These are phyloP conservation scores for Cladophialophora psammophila DNA, from an alignment of 2,329 filamentous ascomycete genomes.

Conservation along the genomic window DNA sequence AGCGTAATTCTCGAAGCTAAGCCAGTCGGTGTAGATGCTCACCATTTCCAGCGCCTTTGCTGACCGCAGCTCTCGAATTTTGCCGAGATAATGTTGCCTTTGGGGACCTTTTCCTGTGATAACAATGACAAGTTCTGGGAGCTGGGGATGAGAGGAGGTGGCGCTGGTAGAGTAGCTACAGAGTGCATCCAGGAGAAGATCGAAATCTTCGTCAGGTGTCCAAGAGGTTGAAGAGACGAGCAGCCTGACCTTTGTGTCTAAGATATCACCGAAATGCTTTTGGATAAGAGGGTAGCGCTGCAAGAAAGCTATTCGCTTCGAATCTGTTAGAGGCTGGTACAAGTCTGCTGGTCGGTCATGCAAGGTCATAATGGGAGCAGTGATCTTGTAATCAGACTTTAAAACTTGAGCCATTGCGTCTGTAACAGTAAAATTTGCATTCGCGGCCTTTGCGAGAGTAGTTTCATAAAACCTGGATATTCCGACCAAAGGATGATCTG, in stretches of 20 bases:
- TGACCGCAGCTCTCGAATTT: conserved; percentile 68
- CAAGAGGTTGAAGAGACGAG: conserved; percentile 95
- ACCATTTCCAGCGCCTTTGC: conserved; percentile 72
- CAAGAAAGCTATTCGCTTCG: conserved; percentile 67
- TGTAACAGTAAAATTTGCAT: conserved; percentile 85
- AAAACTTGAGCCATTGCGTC: conserved; percentile 84
- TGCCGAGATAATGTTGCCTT: conserved; percentile 73
- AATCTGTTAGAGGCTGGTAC: conserved; percentile 72
- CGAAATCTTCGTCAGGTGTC: conserved; percentile 97
- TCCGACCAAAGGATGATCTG: conserved; percentile 75
- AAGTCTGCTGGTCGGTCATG: conserved; percentile 86
- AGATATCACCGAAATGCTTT: conserved; percentile 65
- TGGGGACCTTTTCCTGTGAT: conserved; percentile 95
- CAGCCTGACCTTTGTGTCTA: conserved; percentile 67
- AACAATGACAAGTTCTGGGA: conserved; percentile 78
- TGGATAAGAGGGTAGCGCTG: conserved; percentile 69
- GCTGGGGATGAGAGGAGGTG: conserved; percentile 52
- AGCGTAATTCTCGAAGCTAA: conserved; percentile 85
- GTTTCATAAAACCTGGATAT: conserved; percentile 81
- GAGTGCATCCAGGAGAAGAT: conserved; percentile 81
- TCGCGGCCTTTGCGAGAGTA: conserved; percentile 70
- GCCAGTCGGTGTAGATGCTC: conserved; percentile 80
- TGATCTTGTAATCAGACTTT: conserved; percentile 69
- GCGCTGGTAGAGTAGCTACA: conserved; percentile 71
- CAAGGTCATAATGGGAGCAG: conserved; percentile 71